Conservation (phyloP, 2,329 filamentous ascomycete species). For the Neonectria hederae region DNA sequence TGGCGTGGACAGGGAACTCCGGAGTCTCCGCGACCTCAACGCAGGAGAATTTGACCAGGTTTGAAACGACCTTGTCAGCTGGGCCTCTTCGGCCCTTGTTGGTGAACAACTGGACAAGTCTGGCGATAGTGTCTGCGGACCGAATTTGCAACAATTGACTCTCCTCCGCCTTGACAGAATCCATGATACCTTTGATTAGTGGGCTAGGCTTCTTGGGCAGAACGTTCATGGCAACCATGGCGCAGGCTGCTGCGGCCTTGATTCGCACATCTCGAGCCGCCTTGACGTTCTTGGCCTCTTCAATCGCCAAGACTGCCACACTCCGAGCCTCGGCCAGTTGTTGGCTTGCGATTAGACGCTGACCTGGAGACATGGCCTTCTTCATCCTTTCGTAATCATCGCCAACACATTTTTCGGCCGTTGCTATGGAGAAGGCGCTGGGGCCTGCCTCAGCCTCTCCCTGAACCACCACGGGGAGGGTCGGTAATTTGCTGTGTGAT, state of each 20-base stretch:
- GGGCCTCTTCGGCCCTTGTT: constrained; percentile 81
- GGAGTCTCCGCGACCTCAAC: constrained; percentile 98
- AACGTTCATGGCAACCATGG: constrained; percentile 85
- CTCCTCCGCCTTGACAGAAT: constrained; percentile 95
- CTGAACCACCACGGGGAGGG: constrained; percentile 89
- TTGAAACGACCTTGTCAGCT: constrained; percentile 94
- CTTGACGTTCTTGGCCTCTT: constrained; percentile 82
- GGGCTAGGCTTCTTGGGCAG: constrained; percentile 93
- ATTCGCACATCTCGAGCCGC: constrained; percentile 86
- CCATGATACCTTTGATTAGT: constrained; percentile 97
- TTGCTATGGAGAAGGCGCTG: constrained; percentile 86
- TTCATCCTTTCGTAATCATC: constrained; percentile 90
- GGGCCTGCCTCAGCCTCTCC: constrained; percentile 92
- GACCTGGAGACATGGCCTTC: constrained; percentile 87
- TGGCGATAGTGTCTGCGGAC: constrained; percentile 85
- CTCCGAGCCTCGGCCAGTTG: constrained; percentile 81
- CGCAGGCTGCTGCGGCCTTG: constrained; percentile 85
- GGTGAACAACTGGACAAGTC: constrained; percentile 87
- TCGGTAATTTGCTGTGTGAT: constrained; percentile 76
- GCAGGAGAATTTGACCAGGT: constrained; percentile 96
- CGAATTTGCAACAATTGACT: constrained; percentile 88
- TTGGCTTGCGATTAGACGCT: constrained; percentile 83
- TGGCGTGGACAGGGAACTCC: constrained; percentile 86
- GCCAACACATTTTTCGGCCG: constrained; percentile 86
- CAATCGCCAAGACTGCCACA: constrained; percentile 75